Base-by-base conservation (phyloP, 2,329 filamentous ascomycete genomes). In the Aspergillus sp. region DNA sequence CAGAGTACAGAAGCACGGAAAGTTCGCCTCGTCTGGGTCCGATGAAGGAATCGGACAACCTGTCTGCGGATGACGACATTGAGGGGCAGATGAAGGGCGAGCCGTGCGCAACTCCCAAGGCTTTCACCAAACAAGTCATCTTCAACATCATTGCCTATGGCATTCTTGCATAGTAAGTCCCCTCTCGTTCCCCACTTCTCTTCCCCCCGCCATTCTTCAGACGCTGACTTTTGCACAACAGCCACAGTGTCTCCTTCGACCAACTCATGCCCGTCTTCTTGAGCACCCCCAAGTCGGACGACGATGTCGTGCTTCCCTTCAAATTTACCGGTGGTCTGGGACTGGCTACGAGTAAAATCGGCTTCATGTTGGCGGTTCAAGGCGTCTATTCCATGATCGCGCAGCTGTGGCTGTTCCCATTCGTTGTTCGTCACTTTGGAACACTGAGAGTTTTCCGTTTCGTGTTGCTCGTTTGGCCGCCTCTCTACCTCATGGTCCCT, bases 241-340 rank as follows among this genome's bases (percentile, higher is more conserved):
- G 93, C 80, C 94, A 98, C 79, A 97, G 94, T 12, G 97, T 99
- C 78, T 96, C 93, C 0, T 95, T 96, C 69, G 95, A 99, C 77
- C 91, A 97, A 72, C 85, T 98, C 52, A 88, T 98, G 68, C 94
- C 95, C 0, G 91, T 97, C 2, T 92, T 99, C 68, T 86, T 99
- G 72, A 94, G 91, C 75, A 91, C 91, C 48, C 74, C 83, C 70
- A 72, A 84, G 71, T 76, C 85, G 72, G 64, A 81, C 28, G 74
- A 77, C 15, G 68, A 78, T n/a, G 77, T 81, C 69, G 64, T 83
- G 12, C 84, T 97, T 2, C 94, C 94, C 0, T 95, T 99, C 81
- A 89, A 90, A 69, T 98, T 99, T 68, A 87, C 87, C 3, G 91
- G 91, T 60, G 94, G 95, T 17, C 94, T 97, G 68, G 91, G 87